A percentile compares a stretch with the other conserved stretches of the same genome.
Conservation (phyloP, 148 eudicot genomes). For the Vaccinium darrowii region DNA sequence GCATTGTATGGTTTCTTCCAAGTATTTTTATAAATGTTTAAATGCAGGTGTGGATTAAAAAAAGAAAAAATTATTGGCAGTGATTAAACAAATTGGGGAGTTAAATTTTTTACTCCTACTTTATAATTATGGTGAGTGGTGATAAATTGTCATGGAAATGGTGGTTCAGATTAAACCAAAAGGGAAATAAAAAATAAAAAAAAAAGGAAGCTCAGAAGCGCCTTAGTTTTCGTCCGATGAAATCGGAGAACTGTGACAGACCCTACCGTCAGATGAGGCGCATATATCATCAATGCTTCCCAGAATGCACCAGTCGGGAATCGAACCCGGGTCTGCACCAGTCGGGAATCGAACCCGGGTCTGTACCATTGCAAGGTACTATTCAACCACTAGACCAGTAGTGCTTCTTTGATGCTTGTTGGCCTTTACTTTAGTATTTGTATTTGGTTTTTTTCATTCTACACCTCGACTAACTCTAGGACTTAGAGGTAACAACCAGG, state of each 20-base stretch:
- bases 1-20: no score
- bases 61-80: no score
- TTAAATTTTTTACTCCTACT: no score
- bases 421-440: not conserved
- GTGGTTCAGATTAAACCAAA: not conserved
- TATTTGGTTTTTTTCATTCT: no score
- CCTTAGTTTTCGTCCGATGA: not conserved
- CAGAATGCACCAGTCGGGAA: constrained; percentile 8
- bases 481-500: no score
- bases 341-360: constrained; percentile 11
- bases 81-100: no score
- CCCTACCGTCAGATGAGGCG: not conserved
- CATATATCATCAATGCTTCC: not conserved
- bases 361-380: constrained; percentile 7
- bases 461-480: not conserved
- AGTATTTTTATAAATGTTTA: no score
- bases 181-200: not conserved
- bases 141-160: no score
- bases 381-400: constrained; percentile 11
- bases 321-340: constrained; percentile 10
- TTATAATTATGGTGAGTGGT: no score
- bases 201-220: not conserved
- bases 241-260: not conserved
- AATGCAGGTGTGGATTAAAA: no score
- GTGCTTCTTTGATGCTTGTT: not conserved